Conservation (phyloP, 2,329 filamentous ascomycete species). For the Trichophyton benhamiae region DNA sequence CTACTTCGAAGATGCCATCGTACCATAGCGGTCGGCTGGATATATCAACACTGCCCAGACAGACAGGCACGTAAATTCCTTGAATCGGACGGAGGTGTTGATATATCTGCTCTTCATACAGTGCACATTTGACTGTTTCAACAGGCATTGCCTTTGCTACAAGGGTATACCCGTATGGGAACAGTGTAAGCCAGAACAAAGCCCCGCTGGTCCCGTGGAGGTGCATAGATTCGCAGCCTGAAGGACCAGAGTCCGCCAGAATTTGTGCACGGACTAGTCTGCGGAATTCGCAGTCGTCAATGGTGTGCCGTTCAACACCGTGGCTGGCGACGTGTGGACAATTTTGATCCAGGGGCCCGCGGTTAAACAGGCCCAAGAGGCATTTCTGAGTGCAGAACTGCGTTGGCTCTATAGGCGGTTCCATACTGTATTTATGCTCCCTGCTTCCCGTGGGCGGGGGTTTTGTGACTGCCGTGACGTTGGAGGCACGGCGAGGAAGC, state of each 20-base stretch:
- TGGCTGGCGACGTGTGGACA: constrained; percentile 33
- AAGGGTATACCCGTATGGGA: constrained; percentile 15
- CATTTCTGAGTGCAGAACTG: constrained; percentile 32
- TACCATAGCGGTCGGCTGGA: constrained; percentile 8
- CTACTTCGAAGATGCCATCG: constrained; percentile 10
- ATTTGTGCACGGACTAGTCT: constrained; percentile 7
- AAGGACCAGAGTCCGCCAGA: constrained; percentile 5
- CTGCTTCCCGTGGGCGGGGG: background rate
- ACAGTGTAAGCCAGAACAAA: constrained; percentile 16
- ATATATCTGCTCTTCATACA: constrained; percentile 13
- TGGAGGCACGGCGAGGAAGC: constrained; percentile 2
- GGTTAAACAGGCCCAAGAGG: constrained; percentile 25
- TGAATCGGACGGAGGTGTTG: constrained; percentile 12
- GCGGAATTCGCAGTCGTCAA: constrained; percentile 9
- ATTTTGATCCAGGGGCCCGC: constrained; percentile 21
- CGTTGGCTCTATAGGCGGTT: background rate
- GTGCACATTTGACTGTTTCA: constrained; percentile 6
- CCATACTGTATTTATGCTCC: background rate
- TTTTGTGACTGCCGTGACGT: constrained; percentile 7
- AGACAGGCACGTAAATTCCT: constrained; percentile 14
- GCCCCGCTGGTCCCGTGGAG: constrained; percentile 14
- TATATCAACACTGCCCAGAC: constrained; percentile 14
- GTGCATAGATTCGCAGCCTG: constrained; percentile 14
- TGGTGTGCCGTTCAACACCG: constrained; percentile 11
- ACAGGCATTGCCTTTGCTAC: constrained; percentile 13